Conservation (phyloP, 2,329 filamentous ascomycete genomes). For the Pseudocercospora cruenta region DNA sequence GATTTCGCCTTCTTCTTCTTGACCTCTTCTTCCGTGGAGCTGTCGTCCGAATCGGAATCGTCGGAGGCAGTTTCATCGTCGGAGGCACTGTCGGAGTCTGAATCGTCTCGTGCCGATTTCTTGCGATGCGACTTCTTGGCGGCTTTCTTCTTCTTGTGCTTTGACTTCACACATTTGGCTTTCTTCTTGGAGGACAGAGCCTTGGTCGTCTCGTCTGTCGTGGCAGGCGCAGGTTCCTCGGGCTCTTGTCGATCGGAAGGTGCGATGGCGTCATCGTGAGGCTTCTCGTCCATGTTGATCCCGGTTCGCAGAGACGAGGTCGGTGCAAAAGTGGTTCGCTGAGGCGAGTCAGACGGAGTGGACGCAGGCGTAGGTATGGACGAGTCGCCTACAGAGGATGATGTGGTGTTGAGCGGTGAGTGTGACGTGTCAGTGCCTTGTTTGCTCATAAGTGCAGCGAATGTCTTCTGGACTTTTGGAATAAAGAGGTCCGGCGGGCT, state of each 20-base stretch:
- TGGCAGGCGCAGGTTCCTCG: constrained; percentile 13
- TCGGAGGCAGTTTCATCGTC: constrained; percentile 21
- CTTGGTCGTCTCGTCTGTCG: constrained; percentile 20
- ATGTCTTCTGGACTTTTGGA: background rate
- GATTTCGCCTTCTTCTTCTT: constrained; percentile 31
- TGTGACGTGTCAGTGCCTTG: constrained; percentile 29
- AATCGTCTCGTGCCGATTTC: constrained; percentile 28
- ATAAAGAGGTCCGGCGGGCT: constrained; percentile 3
- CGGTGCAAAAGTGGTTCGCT: constrained; percentile 20
- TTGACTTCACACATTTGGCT: constrained; percentile 29
- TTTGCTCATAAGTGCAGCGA: constrained; percentile 57
- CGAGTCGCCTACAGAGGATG: constrained; percentile 25
- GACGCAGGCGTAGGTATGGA: constrained; percentile 31
- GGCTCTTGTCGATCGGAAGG: constrained; percentile 19
- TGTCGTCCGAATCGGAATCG: constrained; percentile 27
- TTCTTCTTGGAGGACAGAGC: constrained; percentile 27
- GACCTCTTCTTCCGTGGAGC: constrained; percentile 30
- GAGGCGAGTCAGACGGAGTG: constrained; percentile 31
- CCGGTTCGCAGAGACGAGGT: constrained; percentile 25
- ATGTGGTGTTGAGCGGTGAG: constrained; percentile 20
- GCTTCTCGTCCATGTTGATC: constrained; percentile 34
- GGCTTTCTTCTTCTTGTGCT: constrained; percentile 30
- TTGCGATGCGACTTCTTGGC: constrained; percentile 25
- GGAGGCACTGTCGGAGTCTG: constrained; percentile 23
- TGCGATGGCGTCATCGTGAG: constrained; percentile 25